Evolutionary conservation across 164 flowering plant genomes (phyloP), one percentile per base, ranked within the genome.

Genomic region (Macadamia integrifolia): DNA sequence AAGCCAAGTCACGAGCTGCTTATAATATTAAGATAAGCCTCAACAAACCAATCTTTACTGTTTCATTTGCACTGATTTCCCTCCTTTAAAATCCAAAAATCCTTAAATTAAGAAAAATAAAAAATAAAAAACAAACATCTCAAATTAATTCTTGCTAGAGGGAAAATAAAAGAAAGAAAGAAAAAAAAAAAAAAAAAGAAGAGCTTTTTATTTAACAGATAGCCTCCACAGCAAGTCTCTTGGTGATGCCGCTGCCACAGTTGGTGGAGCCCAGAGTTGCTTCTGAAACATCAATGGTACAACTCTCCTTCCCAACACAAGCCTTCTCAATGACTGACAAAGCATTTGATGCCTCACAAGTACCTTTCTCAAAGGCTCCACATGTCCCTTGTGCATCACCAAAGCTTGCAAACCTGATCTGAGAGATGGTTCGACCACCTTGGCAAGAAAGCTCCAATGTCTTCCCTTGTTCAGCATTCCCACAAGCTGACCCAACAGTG

Each of bases 311-410:
- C 1, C 77, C 77, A 3, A 75, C 2, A 59, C 81, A 76, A 43
- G 60, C 60, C 68, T 76, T 55, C 31, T 75, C 42, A 5, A 83
- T 44, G 0, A 67, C 60, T 13, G 76, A 32, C 12, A 71, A 15
- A 32, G 73, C 60, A n/a, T 68, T 66, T 0, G 14, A n/a, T 0
- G 80, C 73, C 9, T 74, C 75, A 30, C 86, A 86, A 3, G 23
- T 59, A 9, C 89, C 89, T 50, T 79, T 76, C 4, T 11, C 5
- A 46, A 75, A 89, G 0, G 87, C 74, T 0, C 87, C 88, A 61
- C 90, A 86, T 0, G 61, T 44, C 2, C 95, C 92, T 40, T 70
- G 68, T 0, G 82, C 78, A 44, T 85, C 74, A 2, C 92, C 95
- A 62, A 77, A 87, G 69, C 84, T 77, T 4, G 88, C 95, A 62